Base-by-base conservation (phyloP, 2,329 filamentous ascomycete species). In the Ambrosiella beaveri region DNA sequence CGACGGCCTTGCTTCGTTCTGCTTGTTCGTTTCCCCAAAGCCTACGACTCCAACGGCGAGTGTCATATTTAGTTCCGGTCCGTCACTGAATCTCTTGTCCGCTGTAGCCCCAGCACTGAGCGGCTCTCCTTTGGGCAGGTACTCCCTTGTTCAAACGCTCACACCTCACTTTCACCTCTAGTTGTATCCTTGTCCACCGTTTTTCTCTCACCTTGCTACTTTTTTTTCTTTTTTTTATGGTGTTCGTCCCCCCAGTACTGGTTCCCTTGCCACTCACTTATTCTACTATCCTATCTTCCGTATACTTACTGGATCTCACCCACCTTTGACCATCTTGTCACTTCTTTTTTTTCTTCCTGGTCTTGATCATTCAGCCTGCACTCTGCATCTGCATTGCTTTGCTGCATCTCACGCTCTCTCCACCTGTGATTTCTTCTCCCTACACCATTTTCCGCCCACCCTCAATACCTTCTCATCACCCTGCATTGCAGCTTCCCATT, bases 261-360 rank as follows among this genome's bases (percentile, higher is more conserved):
- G 13, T 5, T 54, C 19, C 36, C 51, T 54, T 54, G 51, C 51
- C 51, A 54, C 51, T 54, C 13, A 54, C 51, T 38, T 54, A 38
- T 54, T 36, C 51, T 37, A n/a, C 36, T 39, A 54, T 35, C 19
- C 51, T 58, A 15, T 54, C 38, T 56, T 44, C 52, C 36, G 57
- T 59, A 59, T 59, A 59, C 57, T 45, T 59, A 56, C 44, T 54
- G 44, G 52, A 56, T 15, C 39, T 59, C 57, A 59, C 57, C 57
- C 57, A 59, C 57, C 44, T 55, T 38, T 47, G 47, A 54, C 19
- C 49, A 49, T 44, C 49, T 27, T 47, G 17, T 13, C 37, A 19
- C 37, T 51, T 55, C 4, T 54, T 35, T 38, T 41, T 53, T 13
- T 56, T 53, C 41, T 52, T 51, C 39, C 37, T 52, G 39, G 15